Percentiles rank a stretch among this genome's conserved stretches.
These are phyloP conservation scores for Trichoderma sp. DNA, from an alignment of 2,329 filamentous ascomycete species.

Conservation along the genomic window DNA sequence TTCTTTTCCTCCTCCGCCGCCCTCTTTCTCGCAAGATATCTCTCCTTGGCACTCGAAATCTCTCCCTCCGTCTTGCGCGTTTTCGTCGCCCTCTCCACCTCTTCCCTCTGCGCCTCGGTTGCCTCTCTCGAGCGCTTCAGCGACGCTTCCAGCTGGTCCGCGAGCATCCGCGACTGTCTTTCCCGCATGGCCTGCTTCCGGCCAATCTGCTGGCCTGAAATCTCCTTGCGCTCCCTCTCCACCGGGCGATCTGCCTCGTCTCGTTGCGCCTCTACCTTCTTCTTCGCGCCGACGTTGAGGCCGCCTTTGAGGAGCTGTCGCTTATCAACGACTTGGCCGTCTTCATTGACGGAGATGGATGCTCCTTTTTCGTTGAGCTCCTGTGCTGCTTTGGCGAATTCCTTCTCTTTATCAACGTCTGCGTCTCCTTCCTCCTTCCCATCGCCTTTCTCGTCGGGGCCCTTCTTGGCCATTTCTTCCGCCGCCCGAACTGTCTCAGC, in stretches of 20 bases:
- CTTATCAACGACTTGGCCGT: slow-evolving; percentile 83
- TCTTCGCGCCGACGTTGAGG: slow-evolving; percentile 71
- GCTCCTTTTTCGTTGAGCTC: slow-evolving; percentile 67
- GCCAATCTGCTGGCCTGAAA: slow-evolving; percentile 49
- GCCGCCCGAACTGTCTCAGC: slow-evolving; percentile 71
- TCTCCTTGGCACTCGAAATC: slow-evolving; percentile 76
- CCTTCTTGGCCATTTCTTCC: slow-evolving; percentile 55
- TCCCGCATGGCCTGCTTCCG: slow-evolving; percentile 71
- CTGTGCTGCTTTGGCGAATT: slow-evolving; percentile 65
- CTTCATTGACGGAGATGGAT: slow-evolving; percentile 73
- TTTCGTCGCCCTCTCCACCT: slow-evolving; percentile 69
- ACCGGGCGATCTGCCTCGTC: slow-evolving; percentile 33
- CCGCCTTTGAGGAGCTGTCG: slow-evolving; percentile 76
- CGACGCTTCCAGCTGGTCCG: slow-evolving; percentile 73
- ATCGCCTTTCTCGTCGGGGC: slow-evolving; percentile 35
- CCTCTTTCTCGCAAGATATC: slow-evolving; percentile 76
- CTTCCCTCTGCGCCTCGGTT: slow-evolving; percentile 64
- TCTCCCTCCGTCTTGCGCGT: slow-evolving; percentile 77
- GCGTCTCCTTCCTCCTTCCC: slow-evolving; percentile 42
- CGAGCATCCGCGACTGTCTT: slow-evolving; percentile 77
- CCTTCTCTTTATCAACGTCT: slow-evolving; percentile 55
- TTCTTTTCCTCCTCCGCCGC: slow-evolving; percentile 72
- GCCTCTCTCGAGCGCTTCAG: slow-evolving; percentile 74
- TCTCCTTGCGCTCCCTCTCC: slow-evolving; percentile 42
- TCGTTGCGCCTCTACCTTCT: slow-evolving; percentile 50